A percentile compares a stretch with the other conserved stretches of the same genome.
These are phyloP conservation scores for Starmerella tilneyi DNA, from an alignment of 805 yeast species.

Conservation along the genomic window DNA sequence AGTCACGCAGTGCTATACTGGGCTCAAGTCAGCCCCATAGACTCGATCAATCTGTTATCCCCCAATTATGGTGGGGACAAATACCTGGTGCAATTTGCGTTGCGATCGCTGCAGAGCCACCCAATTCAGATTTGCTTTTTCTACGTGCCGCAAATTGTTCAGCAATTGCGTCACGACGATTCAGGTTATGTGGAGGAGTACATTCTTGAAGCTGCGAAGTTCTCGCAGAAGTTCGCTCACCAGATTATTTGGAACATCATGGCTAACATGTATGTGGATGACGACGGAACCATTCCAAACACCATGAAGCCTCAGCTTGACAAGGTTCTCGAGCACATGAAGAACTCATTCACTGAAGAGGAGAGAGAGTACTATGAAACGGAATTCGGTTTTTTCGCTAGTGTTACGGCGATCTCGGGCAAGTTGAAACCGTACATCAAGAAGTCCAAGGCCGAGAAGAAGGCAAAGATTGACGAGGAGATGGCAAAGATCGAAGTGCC, in stretches of 20 bases:
- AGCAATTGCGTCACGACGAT: slow-evolving; percentile 71
- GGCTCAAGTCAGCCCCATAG: slow-evolving; percentile 70
- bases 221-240: slow-evolving; percentile 86
- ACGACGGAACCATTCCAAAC: slow-evolving; percentile 73
- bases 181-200: slow-evolving; percentile 76
- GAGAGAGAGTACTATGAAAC: slow-evolving; percentile 62
- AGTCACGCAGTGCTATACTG: slow-evolving; percentile 43
- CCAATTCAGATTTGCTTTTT: slow-evolving; percentile 84
- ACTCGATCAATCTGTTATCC: slow-evolving; percentile 70
- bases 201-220: slow-evolving; percentile 83
- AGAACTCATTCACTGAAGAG: slow-evolving; percentile 44
- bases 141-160: slow-evolving; percentile 97
- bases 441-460: slow-evolving; percentile 91
- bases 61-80: slow-evolving; percentile 63
- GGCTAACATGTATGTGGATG: slow-evolving; percentile 86
- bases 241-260: slow-evolving; percentile 97
- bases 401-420: slow-evolving; percentile 88
- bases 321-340: slow-evolving; percentile 55
- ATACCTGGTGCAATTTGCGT: slow-evolving; percentile 68
- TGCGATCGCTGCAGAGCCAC: slow-evolving; percentile 79
- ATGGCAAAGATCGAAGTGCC: slow-evolving; percentile 67
- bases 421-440: slow-evolving; percentile 89
- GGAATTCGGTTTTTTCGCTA: slow-evolving; percentile 82
- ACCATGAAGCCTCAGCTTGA: slow-evolving; percentile 74
- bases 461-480: slow-evolving; percentile 90